These are phyloP conservation scores for Neonothopanus nambi DNA, from an alignment of 1,284 basidiomycete genomes.

Conservation along the genomic window DNA sequence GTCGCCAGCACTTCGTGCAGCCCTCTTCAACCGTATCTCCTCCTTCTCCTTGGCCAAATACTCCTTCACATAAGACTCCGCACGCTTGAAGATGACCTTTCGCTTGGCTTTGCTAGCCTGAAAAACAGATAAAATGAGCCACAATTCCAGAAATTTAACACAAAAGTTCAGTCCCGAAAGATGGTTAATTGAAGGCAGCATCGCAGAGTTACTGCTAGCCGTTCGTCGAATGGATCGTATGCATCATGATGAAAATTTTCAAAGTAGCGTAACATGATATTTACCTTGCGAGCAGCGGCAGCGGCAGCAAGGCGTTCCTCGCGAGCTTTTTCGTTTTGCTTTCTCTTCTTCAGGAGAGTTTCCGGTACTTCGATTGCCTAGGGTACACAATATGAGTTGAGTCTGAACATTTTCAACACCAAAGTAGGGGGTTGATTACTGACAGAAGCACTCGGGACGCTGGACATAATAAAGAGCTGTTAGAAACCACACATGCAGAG, in stretches of 20 bases:
- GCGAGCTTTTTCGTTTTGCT: constrained; percentile 96
- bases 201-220: constrained; percentile 67
- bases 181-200: constrained; percentile 91
- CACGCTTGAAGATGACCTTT: constrained; percentile 99
- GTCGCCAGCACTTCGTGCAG: constrained; percentile 90
- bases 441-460: constrained; percentile 73
- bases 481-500: constrained; percentile 15
- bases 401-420: constrained; percentile 15
- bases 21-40: constrained; percentile 94
- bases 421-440: constrained; percentile 32
- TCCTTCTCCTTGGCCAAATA: constrained; percentile 93
- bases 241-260: constrained; percentile 65
- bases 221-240: constrained; percentile 68
- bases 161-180: constrained; percentile 88
- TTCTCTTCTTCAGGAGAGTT: constrained; percentile 99
- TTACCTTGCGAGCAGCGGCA: constrained; percentile 89
- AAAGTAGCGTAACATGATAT: constrained; percentile 28
- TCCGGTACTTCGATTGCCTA: constrained; percentile 94
- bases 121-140: constrained; percentile 17
- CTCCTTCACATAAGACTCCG: constrained; percentile 98
- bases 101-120: constrained; percentile 91
- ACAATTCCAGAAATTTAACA: constrained; percentile 14
- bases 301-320: constrained; percentile 93
- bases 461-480: constrained; percentile 24
- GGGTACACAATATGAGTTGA: constrained; percentile 13